These are phyloP conservation scores for Candolleomyces aberdarensis DNA, from an alignment of 768 basidiomycete species.

Conservation along the genomic window DNA sequence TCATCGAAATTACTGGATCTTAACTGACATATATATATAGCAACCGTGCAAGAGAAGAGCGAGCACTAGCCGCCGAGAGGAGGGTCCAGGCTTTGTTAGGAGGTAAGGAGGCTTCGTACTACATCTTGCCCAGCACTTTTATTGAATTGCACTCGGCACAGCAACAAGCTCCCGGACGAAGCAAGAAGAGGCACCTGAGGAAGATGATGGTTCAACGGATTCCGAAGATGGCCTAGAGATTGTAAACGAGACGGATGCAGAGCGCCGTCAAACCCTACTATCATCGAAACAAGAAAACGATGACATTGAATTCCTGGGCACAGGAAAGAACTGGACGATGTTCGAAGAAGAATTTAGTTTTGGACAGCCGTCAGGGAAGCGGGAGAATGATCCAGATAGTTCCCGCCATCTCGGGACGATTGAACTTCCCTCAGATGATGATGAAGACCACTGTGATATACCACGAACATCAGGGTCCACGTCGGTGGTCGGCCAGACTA, in stretches of 20 bases:
- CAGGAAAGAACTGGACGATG: slow-evolving; percentile 36
- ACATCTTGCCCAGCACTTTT: not conserved
- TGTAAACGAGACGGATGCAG: slow-evolving; percentile 39
- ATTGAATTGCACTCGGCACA: not conserved
- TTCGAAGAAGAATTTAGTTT: slow-evolving; percentile 53
- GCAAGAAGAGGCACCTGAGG: slow-evolving; percentile 7
- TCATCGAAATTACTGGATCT: not conserved
- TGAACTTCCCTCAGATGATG: slow-evolving; percentile 14
- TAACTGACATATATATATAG: slow-evolving; percentile 31
- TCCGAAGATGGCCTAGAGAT: slow-evolving; percentile 36
- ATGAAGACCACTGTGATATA: slow-evolving; percentile 19
- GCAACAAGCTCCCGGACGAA: not conserved
- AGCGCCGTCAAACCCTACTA: slow-evolving; percentile 51
- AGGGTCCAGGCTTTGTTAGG: slow-evolving; percentile 48
- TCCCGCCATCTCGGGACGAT: slow-evolving; percentile 3
- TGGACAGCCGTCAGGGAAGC: not conserved
- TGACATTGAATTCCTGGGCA: slow-evolving; percentile 37
- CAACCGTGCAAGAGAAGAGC: slow-evolving; percentile 76
- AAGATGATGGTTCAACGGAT: slow-evolving; percentile 15
- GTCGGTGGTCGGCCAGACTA: slow-evolving; percentile 15
- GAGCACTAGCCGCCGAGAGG: slow-evolving; percentile 70
- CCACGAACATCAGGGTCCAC: slow-evolving; percentile 33
- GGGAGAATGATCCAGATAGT: not conserved
- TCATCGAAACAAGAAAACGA: slow-evolving; percentile 43
- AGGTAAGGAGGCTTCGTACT: slow-evolving; percentile 16